phyloP scores from a whole-genome alignment of 2,329 filamentous ascomycete genomes.

The Hirsutella rhossiliensis region DNA sequence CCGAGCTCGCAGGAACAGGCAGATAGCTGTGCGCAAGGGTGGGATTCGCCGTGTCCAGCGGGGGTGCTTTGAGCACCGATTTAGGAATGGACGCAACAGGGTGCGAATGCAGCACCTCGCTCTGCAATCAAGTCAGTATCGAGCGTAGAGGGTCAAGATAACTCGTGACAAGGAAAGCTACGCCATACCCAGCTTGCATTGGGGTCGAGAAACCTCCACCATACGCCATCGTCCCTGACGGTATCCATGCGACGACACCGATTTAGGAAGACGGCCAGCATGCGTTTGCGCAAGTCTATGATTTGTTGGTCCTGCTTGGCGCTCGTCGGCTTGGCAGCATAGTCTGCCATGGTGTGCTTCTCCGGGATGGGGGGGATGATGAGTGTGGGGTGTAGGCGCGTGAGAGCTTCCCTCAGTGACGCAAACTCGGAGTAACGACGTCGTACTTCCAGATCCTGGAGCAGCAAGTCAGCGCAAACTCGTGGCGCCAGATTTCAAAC shows the following conservation, averaged over 20 bases:
- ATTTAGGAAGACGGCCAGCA: constrained; percentile 92
- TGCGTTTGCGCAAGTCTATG: constrained; percentile 91
- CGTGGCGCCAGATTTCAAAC: not conserved
- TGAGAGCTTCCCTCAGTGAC: constrained; percentile 77
- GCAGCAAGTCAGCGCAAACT: constrained; percentile 1
- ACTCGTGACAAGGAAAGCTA: not conserved
- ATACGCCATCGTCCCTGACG: constrained; percentile 84
- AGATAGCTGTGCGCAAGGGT: constrained; percentile 77
- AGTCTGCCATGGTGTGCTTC: constrained; percentile 98
- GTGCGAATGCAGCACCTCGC: constrained; percentile 86
- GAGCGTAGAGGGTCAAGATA: no score
- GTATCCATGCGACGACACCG: constrained; percentile 87
- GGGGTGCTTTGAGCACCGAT: constrained; percentile 88
- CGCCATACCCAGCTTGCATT: constrained; percentile 84
- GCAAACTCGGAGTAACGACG: constrained; percentile 94
- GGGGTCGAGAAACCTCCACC: constrained; percentile 95
- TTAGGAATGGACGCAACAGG: constrained; percentile 88
- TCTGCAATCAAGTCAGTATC: constrained; percentile 37
- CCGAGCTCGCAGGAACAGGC: constrained; percentile 72
- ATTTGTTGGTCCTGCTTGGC: constrained; percentile 96
- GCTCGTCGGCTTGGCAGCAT: constrained; percentile 93
- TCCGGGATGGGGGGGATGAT: constrained; percentile 96
- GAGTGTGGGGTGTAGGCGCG: constrained; percentile 84
- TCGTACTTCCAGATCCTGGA: constrained; percentile 84
- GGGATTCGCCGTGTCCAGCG: constrained; percentile 86